Conservation (phyloP, 495 filamentous ascomycete genomes). For the Annulohypoxylon nitens region DNA sequence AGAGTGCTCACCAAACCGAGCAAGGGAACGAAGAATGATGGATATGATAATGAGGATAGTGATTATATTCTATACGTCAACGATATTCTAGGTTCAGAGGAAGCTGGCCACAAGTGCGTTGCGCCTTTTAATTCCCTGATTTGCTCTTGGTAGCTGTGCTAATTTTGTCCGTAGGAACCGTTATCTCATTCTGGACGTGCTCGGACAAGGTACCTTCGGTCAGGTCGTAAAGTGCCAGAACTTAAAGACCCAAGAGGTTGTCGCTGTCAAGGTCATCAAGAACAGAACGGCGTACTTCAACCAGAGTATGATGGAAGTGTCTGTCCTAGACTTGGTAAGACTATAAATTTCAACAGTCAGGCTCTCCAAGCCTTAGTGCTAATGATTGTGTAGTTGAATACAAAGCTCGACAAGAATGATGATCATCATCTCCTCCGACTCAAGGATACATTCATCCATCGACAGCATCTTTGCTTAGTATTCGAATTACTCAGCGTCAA, state of each 20-base stretch:
- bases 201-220: conserved; percentile 99
- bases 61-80: conserved; percentile 99
- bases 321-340: conserved; percentile 92
- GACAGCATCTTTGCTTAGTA: conserved; percentile 96
- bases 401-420: conserved; percentile 98
- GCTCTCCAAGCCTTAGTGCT: neutral
- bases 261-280: conserved; percentile 99
- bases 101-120: conserved; percentile 93
- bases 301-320: conserved; percentile 99
- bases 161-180: conserved; percentile 75
- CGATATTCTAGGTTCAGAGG: conserved; percentile 97
- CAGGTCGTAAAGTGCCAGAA: conserved; percentile 99
- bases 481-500: conserved; percentile 99
- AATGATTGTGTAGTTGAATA: conserved; percentile 79
- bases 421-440: conserved; percentile 96
- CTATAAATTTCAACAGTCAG: neutral
- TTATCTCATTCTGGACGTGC: conserved; percentile 97
- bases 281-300: conserved; percentile 99
- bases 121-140: neutral
- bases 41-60: conserved; percentile 98
- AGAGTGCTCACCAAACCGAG: conserved; percentile 99
- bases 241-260: conserved; percentile 96
- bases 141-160: conserved; percentile 22
- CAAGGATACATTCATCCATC: conserved; percentile 98
- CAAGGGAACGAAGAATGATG: conserved; percentile 98